Evolutionary conservation across 768 basidiomycete genomes (phyloP), one percentile per base, ranked within the genome.

Genomic region (Tephrocybe sp.): DNA sequence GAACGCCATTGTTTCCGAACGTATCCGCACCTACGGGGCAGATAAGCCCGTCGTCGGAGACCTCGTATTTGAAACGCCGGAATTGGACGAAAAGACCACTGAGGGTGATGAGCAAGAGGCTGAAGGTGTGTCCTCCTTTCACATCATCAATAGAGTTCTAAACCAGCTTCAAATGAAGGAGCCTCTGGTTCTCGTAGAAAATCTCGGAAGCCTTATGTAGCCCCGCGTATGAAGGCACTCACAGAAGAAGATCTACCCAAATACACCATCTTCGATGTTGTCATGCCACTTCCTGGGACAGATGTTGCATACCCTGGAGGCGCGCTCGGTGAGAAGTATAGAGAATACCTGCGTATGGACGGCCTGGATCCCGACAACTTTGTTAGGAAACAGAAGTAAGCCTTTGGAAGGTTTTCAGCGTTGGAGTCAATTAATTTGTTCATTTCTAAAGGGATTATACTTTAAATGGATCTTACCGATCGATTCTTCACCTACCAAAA

Each of bases 221-320:
- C 87, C 11, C 83, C 83, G 19, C 82, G 77, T 36, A 83, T 97
- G 50, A 92, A 88, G 68, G 83, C 84, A 3, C 68, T 99, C 48
- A 84, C 84, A 0, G 82, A 82, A 57, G 87, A 78, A 14, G 92
- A 98, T 64, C 67, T 93, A 40, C 73, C 82, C 60, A 83, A 87
- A 50, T 88, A 94, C 68, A 82, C 85, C 13, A 92, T 98, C 54
- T 92, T 92, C 62, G 96, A 99, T 68, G 89, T 98, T 49, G 82
- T 98, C 55, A 92, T 98, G 86, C 95, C 97, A n/a, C 72, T 98
- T 16, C 95, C 97, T 23, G 97, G 97, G 3, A 92, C 84, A 56
- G 92, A 96, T 61, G 92, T 98, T 16, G 87, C 87, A 31, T 98
- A 92, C 65, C 97, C 97, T 0, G 89, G 86, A 3, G 94, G 94